Evolutionary conservation across 1,139 yeast genomes (phyloP).

Genomic region (Nakaseomyces kungkrabaensis): DNA sequence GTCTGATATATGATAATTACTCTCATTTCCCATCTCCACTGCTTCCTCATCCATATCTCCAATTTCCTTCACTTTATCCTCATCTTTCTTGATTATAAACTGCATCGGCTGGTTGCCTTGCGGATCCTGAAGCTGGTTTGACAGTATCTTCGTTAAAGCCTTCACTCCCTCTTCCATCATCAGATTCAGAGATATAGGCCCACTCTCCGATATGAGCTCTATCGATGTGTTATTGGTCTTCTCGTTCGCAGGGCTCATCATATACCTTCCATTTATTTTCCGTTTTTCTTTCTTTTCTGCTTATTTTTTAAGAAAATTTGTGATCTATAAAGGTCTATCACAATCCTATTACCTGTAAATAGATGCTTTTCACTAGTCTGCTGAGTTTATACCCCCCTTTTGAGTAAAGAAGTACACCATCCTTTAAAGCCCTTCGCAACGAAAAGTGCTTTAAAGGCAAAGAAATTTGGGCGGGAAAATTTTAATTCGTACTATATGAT

Average conservation of each 20-base stretch:
- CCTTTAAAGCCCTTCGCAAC: no score
- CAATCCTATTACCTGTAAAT: no score
- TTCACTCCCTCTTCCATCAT: constrained; percentile 31
- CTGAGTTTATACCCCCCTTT: no score
- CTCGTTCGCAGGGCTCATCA: not conserved
- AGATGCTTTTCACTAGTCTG: no score
- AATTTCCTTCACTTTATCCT: not conserved
- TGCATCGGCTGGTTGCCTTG: constrained; percentile 21
- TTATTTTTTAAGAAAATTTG: no score
- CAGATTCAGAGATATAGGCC: constrained; percentile 24
- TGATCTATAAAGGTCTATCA: no score
- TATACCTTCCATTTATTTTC: not conserved
- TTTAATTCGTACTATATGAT: not conserved
- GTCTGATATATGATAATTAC: constrained; percentile 7
- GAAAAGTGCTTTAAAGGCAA: no score
- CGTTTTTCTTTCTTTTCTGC: no score
- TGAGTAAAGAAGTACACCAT: no score
- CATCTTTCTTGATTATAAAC: constrained; percentile 17
- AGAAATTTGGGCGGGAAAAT: not conserved
- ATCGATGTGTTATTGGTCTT: constrained; percentile 13
- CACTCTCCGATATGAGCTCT: constrained; percentile 23
- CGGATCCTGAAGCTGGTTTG: constrained; percentile 23
- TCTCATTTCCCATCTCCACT: constrained; percentile 10
- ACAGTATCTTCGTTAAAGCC: constrained; percentile 23
- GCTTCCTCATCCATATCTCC: constrained; percentile 7